A percentile compares a stretch with the other conserved stretches of the same genome.
Conservation (phyloP, 768 basidiomycete genomes). For the Pseudohyphozyma bogoriensis region DNA sequence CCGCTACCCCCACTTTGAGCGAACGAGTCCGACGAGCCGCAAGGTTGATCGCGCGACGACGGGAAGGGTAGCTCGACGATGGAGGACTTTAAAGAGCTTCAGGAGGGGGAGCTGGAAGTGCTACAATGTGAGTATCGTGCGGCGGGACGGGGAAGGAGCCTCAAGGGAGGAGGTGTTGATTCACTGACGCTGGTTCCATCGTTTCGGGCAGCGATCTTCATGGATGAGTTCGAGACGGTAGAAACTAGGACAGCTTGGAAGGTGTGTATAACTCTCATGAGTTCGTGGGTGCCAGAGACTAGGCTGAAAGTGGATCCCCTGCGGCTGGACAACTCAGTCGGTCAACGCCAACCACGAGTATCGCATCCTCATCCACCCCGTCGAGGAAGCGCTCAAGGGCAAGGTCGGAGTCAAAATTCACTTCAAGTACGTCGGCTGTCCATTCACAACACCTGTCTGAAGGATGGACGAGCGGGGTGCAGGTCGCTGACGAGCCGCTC, state of each 20-base stretch:
- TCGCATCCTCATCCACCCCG: slow-evolving; percentile 21
- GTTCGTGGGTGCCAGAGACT: background rate
- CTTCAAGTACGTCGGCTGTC: slow-evolving; percentile 17
- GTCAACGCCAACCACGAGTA: slow-evolving; percentile 28
- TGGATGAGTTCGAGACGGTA: slow-evolving; percentile 22
- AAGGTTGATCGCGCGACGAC: no score
- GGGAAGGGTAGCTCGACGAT: no score
- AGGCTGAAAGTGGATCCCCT: background rate
- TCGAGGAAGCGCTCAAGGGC: slow-evolving; percentile 24
- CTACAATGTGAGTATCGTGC: slow-evolving; percentile 10
- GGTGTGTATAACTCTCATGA: background rate
- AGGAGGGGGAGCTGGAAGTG: slow-evolving; percentile 26
- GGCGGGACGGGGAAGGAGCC: no score
- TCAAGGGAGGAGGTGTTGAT: background rate
- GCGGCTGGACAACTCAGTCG: background rate
- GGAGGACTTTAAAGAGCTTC: slow-evolving; percentile 16
- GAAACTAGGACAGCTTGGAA: slow-evolving; percentile 26
- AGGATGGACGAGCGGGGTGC: no score
- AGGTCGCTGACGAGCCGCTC: background rate
- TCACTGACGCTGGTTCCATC: background rate
- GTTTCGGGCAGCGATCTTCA: slow-evolving; percentile 17
- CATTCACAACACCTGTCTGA: no score
- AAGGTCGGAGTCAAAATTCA: slow-evolving; percentile 17
- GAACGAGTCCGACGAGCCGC: no score
- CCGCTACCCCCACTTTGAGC: no score